A percentile compares a stretch with the other conserved stretches of the same genome.
These are phyloP conservation scores for Cardiosporidium cionae DNA, from an alignment of 169 alveolate genomes.

Conservation along the genomic window DNA sequence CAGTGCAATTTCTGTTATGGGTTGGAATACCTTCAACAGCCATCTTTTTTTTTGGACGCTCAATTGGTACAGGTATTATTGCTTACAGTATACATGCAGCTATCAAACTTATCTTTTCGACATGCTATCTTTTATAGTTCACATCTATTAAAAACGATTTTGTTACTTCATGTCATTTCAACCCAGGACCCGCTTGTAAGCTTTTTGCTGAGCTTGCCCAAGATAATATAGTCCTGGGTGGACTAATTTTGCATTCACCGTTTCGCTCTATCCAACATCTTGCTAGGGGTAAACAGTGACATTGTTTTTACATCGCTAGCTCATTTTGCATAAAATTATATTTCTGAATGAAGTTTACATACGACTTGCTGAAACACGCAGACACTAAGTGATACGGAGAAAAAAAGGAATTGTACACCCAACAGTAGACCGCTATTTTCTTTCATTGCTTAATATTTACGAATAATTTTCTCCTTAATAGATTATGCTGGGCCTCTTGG, in stretches of 20 bases:
- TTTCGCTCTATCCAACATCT: constrained; percentile 60
- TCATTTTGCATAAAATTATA: neutral
- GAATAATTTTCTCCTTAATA: too few species aligned
- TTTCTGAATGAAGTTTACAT: neutral
- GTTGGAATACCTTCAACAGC: constrained; percentile 50
- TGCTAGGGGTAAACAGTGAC: constrained; percentile 44
- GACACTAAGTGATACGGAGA: too few species aligned
- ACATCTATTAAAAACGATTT: too few species aligned
- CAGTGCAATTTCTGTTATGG: constrained; percentile 57
- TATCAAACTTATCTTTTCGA: neutral
- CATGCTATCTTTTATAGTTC: too few species aligned
- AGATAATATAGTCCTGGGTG: constrained; percentile 52
- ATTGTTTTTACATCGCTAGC: constrained; percentile 3
- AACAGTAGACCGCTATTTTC: too few species aligned
- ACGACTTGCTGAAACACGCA: too few species aligned
- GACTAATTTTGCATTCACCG: constrained; percentile 70
- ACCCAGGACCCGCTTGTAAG: constrained; percentile 65
- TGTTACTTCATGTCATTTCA: too few species aligned
- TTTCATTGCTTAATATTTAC: too few species aligned
- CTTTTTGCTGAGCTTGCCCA: constrained; percentile 51
- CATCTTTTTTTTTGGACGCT: constrained; percentile 62
- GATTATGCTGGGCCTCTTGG: constrained; percentile 49
- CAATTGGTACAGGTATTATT: constrained; percentile 64
- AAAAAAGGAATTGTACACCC: too few species aligned
- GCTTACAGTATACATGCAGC: neutral